phyloP scores from a whole-genome alignment of 306 rosid genomes.

The Phaseolus lunatus region DNA sequence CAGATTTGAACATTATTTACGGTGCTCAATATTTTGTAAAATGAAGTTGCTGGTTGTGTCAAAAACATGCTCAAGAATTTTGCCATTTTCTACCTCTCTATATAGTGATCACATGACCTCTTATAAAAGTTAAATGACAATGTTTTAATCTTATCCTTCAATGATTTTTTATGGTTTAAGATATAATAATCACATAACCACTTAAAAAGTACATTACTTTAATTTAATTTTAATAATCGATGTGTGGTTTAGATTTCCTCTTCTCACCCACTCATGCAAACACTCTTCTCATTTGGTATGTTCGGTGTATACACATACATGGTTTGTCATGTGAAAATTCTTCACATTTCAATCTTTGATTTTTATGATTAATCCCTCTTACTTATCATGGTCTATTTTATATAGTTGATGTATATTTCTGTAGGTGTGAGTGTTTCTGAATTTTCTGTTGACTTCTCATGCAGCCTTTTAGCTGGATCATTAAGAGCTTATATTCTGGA shows the following conservation, averaged over 20 bases:
- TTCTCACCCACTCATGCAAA: too few species aligned
- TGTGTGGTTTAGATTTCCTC: too few species aligned
- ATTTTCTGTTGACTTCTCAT: slow-evolving; percentile 25
- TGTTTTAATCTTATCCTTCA: too few species aligned
- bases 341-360: neutral
- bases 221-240: too few species aligned
- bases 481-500: slow-evolving; percentile 79
- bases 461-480: slow-evolving; percentile 82
- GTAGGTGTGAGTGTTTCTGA: slow-evolving; percentile 3
- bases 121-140: too few species aligned
- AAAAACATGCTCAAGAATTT: slow-evolving; percentile 1
- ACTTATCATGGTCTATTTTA: neutral
- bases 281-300: too few species aligned
- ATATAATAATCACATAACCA: too few species aligned
- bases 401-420: neutral
- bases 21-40: neutral
- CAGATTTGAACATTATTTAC: neutral
- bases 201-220: too few species aligned
- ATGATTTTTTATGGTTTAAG: too few species aligned
- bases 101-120: neutral
- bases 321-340: neutral
- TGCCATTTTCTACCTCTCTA: neutral
- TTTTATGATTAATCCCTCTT: neutral
- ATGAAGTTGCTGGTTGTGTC: neutral
- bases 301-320: neutral